Conservation (phyloP, 768 basidiomycete species). For the Boletus fagicola region DNA sequence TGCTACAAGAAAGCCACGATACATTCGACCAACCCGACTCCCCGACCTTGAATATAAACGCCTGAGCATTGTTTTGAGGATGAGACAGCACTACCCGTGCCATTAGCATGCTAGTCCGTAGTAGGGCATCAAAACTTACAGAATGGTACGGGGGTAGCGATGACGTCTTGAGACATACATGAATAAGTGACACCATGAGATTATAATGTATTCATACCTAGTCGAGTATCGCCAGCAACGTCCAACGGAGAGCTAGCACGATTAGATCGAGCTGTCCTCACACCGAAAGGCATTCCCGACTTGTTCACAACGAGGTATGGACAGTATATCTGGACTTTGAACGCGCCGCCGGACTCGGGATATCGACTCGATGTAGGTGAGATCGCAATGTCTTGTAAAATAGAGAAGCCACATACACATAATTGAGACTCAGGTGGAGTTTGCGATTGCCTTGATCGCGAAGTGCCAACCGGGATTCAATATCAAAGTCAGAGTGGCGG, state of each 20-base stretch:
- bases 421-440: slow-evolving; percentile 81
- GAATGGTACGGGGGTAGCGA: slow-evolving; percentile 67
- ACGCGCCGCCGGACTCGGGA: slow-evolving; percentile 89
- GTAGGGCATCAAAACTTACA: slow-evolving; percentile 48
- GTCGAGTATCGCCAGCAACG: slow-evolving; percentile 76
- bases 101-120: slow-evolving; percentile 6
- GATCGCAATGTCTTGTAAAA: background rate
- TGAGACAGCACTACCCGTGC: slow-evolving; percentile 75
- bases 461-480: slow-evolving; percentile 69
- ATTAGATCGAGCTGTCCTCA: slow-evolving; percentile 61
- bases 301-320: slow-evolving; percentile 93
- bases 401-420: slow-evolving; percentile 60
- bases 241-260: slow-evolving; percentile 67
- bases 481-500: slow-evolving; percentile 82
- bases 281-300: slow-evolving; percentile 77
- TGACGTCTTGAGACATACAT: slow-evolving; percentile 36
- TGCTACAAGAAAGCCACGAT: slow-evolving; percentile 8
- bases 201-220: slow-evolving; percentile 41
- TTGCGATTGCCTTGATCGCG: slow-evolving; percentile 74
- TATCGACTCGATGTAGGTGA: slow-evolving; percentile 50
- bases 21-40: slow-evolving; percentile 92
- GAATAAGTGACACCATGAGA: slow-evolving; percentile 18
- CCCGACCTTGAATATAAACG: slow-evolving; percentile 76
- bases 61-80: slow-evolving; percentile 72
- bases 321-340: slow-evolving; percentile 92